Evolutionary conservation across 2,329 filamentous ascomycete species (phyloP).

Genomic region (Metarhizium brunneum): DNA sequence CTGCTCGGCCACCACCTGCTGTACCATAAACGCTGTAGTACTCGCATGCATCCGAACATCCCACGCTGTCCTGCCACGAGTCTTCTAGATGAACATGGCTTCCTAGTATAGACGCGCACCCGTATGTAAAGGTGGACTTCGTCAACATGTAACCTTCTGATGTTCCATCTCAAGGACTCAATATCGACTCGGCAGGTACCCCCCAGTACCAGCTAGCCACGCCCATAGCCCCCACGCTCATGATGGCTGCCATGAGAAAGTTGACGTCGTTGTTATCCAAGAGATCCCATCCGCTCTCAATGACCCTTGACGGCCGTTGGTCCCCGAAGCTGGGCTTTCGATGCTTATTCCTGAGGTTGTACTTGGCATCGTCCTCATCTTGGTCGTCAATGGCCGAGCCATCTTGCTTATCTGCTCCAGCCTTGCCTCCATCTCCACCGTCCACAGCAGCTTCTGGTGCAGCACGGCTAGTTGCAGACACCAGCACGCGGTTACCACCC

Average conservation of each 20-base stretch:
- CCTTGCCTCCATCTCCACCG: slow-evolving; percentile 19
- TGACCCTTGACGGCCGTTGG: slow-evolving; percentile 49
- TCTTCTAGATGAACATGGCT: background rate
- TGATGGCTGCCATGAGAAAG: slow-evolving; percentile 74
- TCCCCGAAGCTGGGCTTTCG: slow-evolving; percentile 44
- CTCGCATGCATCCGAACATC: background rate
- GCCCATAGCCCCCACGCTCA: slow-evolving; percentile 72
- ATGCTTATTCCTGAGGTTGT: slow-evolving; percentile 40
- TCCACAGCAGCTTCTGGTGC: background rate
- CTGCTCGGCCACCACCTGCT: background rate
- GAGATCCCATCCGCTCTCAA: slow-evolving; percentile 61
- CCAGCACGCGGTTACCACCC: slow-evolving; percentile 54
- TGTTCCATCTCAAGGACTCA: background rate
- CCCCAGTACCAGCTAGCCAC: slow-evolving; percentile 53
- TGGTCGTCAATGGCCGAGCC: slow-evolving; percentile 24
- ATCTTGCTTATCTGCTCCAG: slow-evolving; percentile 28
- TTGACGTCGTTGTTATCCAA: slow-evolving; percentile 97
- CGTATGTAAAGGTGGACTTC: background rate
- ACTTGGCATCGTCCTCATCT: slow-evolving; percentile 30
- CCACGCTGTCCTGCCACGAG: background rate
- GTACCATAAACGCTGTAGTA: background rate
- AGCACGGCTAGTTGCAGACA: slow-evolving; percentile 23
- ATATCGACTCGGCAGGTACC: slow-evolving; percentile 34
- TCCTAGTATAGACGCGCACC: background rate
- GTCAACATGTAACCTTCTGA: background rate